A percentile compares a stretch with the other conserved stretches of the same genome.
These are phyloP conservation scores for Cymbopogon citratus DNA, from an alignment of 176 grass and related monocot species.

Conservation along the genomic window DNA sequence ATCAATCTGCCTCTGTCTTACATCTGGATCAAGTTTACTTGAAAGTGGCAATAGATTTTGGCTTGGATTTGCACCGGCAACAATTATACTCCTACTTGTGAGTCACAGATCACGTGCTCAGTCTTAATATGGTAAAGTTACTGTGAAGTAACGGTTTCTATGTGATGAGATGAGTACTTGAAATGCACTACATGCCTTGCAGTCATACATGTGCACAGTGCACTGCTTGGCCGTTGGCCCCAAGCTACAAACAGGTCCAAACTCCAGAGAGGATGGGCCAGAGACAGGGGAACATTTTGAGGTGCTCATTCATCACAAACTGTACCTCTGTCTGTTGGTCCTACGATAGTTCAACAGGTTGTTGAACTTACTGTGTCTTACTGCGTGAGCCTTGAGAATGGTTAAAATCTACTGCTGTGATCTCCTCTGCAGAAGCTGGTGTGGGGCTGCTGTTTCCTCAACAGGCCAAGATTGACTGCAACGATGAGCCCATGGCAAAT, in stretches of 20 bases:
- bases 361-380: neutral
- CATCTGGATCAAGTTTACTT: neutral
- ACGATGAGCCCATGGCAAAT: neutral
- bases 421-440: neutral
- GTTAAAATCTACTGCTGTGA: neutral
- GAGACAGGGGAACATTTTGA: slow-evolving; percentile 4
- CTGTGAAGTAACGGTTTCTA: neutral
- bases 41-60: neutral
- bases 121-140: neutral
- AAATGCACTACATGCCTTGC: neutral
- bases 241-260: neutral
- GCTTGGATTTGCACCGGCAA: neutral
- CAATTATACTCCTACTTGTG: neutral
- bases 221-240: neutral
- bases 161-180: neutral
- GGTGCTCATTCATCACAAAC: neutral
- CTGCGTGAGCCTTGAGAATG: neutral
- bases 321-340: neutral
- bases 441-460: neutral
- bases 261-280: neutral
- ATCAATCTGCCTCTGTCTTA: neutral
- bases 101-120: neutral
- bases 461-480: slow-evolving; percentile 13
- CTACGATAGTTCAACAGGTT: neutral
- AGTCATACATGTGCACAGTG: neutral